Conservation (phyloP, 192 early-diverging fungal species). For the Backusella morwellensis region DNA sequence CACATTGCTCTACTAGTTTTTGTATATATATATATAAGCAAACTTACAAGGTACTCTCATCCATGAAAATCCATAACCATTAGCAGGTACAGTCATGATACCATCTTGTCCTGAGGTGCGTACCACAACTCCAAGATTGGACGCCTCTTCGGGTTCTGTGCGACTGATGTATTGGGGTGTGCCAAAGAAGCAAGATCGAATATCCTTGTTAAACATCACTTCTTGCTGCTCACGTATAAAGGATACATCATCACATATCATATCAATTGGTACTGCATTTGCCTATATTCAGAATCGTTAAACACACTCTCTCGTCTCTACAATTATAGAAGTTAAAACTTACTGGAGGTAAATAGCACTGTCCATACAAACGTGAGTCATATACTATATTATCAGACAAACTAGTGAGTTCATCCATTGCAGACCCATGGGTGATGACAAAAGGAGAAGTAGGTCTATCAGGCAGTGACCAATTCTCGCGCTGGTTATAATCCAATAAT, state of each 20-base stretch:
- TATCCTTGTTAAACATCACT: slow-evolving; percentile 41
- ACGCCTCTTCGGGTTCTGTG: slow-evolving; percentile 8
- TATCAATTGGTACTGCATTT: slow-evolving; percentile 59
- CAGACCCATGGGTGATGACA: slow-evolving; percentile 16
- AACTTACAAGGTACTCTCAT: slow-evolving; percentile 64
- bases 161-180: slow-evolving; percentile 30
- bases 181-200: slow-evolving; percentile 42
- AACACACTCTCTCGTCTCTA: not conserved
- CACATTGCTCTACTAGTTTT: not conserved
- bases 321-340: not conserved
- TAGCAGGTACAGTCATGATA: slow-evolving; percentile 41
- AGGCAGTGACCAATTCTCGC: slow-evolving; percentile 27
- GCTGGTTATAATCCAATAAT: slow-evolving; percentile 26
- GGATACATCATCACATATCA: slow-evolving; percentile 60
- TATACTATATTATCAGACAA: slow-evolving; percentile 27
- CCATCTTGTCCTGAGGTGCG: slow-evolving; percentile 32
- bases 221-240: slow-evolving; percentile 55
- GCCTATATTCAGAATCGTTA: slow-evolving; percentile 30
- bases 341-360: slow-evolving; percentile 37
- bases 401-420: slow-evolving; percentile 28
- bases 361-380: slow-evolving; percentile 16
- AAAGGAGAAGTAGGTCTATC: slow-evolving; percentile 13
- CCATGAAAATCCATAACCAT: slow-evolving; percentile 53
- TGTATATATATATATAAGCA: not conserved
- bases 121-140: not conserved